A percentile compares a stretch with the other conserved stretches of the same genome.
These are phyloP conservation scores for Leucosporidium creatinivorum DNA, from an alignment of 768 basidiomycete species.

Conservation along the genomic window DNA sequence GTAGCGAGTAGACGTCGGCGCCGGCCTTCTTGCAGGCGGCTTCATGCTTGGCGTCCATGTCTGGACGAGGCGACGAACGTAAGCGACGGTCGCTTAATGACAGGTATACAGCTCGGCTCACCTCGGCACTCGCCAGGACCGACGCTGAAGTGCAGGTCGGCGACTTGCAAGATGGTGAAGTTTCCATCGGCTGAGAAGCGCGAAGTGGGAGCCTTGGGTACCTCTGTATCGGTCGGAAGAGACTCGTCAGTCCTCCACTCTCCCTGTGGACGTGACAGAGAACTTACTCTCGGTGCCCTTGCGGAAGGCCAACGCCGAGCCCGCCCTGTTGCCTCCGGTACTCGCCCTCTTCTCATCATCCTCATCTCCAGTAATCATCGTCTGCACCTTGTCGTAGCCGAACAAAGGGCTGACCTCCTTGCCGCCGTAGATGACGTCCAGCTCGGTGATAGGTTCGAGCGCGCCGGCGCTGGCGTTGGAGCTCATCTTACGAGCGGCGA, in stretches of 20 bases:
- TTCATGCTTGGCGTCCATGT: constrained; percentile 16
- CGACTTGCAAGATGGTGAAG: constrained; percentile 83
- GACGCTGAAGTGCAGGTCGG: constrained; percentile 89
- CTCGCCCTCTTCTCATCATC: constrained; percentile 39
- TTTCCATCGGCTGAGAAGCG: constrained; percentile 75
- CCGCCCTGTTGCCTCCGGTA: constrained; percentile 55
- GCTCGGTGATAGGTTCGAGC: constrained; percentile 67
- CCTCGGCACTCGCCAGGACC: constrained; percentile 70
- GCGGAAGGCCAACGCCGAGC: constrained; percentile 54
- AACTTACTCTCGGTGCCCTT: constrained; percentile 65
- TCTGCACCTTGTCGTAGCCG: constrained; percentile 57
- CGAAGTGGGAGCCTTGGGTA: constrained; percentile 50
- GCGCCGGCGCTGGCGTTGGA: constrained; percentile 28
- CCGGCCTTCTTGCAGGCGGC: constrained; percentile 15
- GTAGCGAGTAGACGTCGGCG: constrained; percentile 72
- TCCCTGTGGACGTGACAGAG: not conserved
- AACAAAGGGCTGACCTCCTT: constrained; percentile 68
- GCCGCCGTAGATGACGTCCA: constrained; percentile 77
- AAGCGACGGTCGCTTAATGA: not conserved
- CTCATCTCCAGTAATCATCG: constrained; percentile 17
- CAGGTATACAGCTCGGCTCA: not conserved
- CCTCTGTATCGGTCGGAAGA: not conserved
- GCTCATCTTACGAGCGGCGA: constrained; percentile 41
- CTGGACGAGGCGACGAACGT: not conserved
- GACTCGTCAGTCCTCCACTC: not conserved